Conservation (phyloP, 2,329 filamentous ascomycete species). For the Penicillium sp. region DNA sequence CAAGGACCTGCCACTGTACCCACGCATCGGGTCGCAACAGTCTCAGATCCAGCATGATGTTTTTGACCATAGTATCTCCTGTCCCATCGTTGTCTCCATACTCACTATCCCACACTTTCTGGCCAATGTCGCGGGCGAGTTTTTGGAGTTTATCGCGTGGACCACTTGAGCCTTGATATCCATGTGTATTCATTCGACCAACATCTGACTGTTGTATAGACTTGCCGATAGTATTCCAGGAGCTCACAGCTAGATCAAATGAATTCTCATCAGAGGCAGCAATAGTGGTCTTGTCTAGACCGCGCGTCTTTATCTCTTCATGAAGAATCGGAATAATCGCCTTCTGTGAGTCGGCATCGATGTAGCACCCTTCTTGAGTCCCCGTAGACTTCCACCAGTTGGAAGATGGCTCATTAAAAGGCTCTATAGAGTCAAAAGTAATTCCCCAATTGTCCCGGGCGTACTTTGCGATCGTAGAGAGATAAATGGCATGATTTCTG, state of each 20-base stretch:
- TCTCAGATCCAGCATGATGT: slow-evolving; percentile 12
- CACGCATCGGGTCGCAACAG: slow-evolving; percentile 12
- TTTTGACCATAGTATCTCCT: slow-evolving; percentile 3
- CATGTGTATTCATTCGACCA: slow-evolving; percentile 14
- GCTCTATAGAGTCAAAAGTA: slow-evolving; percentile 15
- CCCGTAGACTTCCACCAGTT: slow-evolving; percentile 14
- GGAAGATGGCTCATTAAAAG: slow-evolving; percentile 16
- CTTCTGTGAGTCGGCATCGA: slow-evolving; percentile 10
- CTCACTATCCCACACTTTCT: slow-evolving; percentile 18
- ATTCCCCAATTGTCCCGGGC: slow-evolving; percentile 14
- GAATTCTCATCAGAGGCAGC: slow-evolving; percentile 15
- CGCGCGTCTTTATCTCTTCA: slow-evolving; percentile 9
- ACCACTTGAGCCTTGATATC: slow-evolving; percentile 7
- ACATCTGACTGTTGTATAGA: slow-evolving; percentile 8
- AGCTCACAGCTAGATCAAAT: slow-evolving; percentile 9
- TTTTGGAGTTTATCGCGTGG: slow-evolving; percentile 7
- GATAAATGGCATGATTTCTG: slow-evolving; percentile 17
- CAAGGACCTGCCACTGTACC: slow-evolving; percentile 17
- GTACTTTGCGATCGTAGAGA: slow-evolving; percentile 15
- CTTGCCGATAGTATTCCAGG: slow-evolving; percentile 14
- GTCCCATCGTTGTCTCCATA: slow-evolving; percentile 15
- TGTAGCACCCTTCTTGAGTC: slow-evolving; percentile 17
- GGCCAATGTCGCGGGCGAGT: slow-evolving; percentile 4
- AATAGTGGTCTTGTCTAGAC: slow-evolving; percentile 11
- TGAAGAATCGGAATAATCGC: slow-evolving; percentile 11